These are phyloP conservation scores for Limtongozyma cylindracea DNA, from an alignment of 805 yeast genomes.

Conservation along the genomic window DNA sequence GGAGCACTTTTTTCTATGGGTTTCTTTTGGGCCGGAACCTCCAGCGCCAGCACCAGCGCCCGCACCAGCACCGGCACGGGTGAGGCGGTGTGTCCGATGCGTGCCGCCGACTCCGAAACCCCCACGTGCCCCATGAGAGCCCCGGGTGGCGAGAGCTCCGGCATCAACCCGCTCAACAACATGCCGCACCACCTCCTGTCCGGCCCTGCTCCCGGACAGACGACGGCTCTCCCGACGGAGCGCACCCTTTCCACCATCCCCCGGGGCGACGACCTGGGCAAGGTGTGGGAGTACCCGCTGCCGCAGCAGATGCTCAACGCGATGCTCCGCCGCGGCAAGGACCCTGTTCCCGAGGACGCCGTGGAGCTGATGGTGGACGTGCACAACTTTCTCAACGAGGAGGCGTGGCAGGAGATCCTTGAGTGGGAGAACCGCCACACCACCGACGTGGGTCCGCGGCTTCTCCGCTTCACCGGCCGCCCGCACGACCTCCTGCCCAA, in stretches of 20 bases:
- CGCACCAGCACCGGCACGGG: no score
- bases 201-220: conserved; percentile 57
- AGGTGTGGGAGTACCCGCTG: conserved; percentile 94
- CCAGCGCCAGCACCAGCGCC: no score
- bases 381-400: conserved; percentile 89
- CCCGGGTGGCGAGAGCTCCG: no score
- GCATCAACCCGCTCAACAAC: conserved; percentile 73
- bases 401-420: conserved; percentile 88
- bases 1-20: no score
- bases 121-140: no score
- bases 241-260: conserved; percentile 76
- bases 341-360: conserved; percentile 77
- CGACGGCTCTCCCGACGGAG: conserved; percentile 51
- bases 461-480: conserved; percentile 72
- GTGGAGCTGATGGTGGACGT: conserved; percentile 94
- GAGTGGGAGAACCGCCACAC: conserved; percentile 75
- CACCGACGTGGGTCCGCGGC: conserved; percentile 40
- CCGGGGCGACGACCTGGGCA: conserved; percentile 33
- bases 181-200: conserved; percentile 61
- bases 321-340: conserved; percentile 84
- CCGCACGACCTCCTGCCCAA: conserved; percentile 77
- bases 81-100: no score
- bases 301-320: conserved; percentile 99
- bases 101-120: no score
- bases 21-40: no score